Evolutionary conservation across 306 rosid genomes (phyloP).

Genomic region (Albizia julibrissin): DNA sequence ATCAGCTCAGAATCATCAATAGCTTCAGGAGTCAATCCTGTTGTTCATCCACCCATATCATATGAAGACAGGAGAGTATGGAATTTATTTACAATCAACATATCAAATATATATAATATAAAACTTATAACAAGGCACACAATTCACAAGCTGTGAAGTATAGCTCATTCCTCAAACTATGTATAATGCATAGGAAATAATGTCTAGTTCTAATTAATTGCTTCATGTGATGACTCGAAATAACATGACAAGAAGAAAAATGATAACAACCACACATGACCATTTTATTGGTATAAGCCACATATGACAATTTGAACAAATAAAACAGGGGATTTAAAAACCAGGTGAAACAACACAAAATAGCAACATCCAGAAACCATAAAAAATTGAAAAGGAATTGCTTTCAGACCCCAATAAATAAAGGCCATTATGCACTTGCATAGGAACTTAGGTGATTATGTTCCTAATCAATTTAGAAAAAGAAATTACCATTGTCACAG

Average conservation of each 20-base stretch:
- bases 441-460: slow-evolving; percentile 28
- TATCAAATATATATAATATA: neutral
- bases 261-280: neutral
- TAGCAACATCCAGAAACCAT: slow-evolving; percentile 2
- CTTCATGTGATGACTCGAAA: neutral
- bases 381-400: neutral
- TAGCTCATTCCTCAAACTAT: neutral
- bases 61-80: neutral
- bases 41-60: neutral
- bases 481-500: slow-evolving; percentile 29
- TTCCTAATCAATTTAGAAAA: slow-evolving; percentile 22
- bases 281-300: too few relatives aligned
- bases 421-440: slow-evolving; percentile 24
- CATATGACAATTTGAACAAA: neutral
- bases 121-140: neutral
- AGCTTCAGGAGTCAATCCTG: neutral
- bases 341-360: neutral
- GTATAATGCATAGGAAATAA: neutral
- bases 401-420: slow-evolving; percentile 7
- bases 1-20: neutral
- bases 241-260: neutral
- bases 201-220: neutral
- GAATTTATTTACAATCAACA: neutral
- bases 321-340: neutral
- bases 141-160: neutral